phyloP scores from a whole-genome alignment of 1,139 yeast species.

The Pneumocystis murina region DNA sequence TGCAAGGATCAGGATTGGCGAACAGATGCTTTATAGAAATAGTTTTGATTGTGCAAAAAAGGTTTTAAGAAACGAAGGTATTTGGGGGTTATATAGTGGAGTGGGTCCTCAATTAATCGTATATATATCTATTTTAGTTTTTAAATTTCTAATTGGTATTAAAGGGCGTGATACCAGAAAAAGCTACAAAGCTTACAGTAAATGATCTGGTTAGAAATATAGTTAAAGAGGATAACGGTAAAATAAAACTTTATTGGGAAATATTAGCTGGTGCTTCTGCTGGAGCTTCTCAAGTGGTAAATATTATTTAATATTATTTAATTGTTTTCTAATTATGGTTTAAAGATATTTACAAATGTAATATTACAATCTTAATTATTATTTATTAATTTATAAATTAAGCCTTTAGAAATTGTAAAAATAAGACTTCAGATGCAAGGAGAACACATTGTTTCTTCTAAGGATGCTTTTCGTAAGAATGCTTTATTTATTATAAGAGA shows the following conservation, averaged over 20 bases:
- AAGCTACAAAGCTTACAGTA: constrained; percentile 89
- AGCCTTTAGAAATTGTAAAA: constrained; percentile 90
- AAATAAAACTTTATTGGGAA: constrained; percentile 57
- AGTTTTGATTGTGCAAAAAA: constrained; percentile 77
- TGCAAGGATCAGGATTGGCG: constrained; percentile 54
- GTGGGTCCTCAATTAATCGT: constrained; percentile 73
- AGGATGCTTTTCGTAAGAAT: constrained; percentile 30
- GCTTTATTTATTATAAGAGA: constrained; percentile 65
- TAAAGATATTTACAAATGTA: background rate
- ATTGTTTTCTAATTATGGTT: background rate
- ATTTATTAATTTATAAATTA: constrained; percentile 45
- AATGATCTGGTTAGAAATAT: constrained; percentile 74
- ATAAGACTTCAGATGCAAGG: constrained; percentile 93
- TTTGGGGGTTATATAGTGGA: constrained; percentile 84
- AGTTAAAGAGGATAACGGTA: constrained; percentile 42
- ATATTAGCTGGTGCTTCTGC: constrained; percentile 82
- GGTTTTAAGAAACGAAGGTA: constrained; percentile 63
- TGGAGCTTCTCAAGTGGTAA: constrained; percentile 81
- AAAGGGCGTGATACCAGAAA: constrained; percentile 93
- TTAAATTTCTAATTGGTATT: background rate
- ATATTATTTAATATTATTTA: background rate
- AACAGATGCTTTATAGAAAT: constrained; percentile 46
- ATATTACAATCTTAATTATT: background rate
- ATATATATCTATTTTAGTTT: background rate
- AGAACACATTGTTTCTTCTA: constrained; percentile 37